phyloP scores from a whole-genome alignment of 2,329 filamentous ascomycete genomes.

The Cyanodermella asteris region DNA sequence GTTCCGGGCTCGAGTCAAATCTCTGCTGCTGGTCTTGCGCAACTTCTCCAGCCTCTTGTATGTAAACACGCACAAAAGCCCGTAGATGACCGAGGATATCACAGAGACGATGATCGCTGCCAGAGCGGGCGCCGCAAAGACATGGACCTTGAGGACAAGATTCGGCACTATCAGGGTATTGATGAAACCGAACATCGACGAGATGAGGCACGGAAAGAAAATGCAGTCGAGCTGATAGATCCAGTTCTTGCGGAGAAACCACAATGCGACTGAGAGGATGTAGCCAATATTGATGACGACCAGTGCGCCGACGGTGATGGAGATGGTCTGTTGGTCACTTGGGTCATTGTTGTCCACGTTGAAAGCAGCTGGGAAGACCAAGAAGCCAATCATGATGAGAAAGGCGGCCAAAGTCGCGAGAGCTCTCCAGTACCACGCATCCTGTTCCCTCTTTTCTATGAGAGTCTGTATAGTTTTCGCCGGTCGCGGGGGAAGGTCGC shows the following conservation, averaged over 20 bases:
- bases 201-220: conserved; percentile 13
- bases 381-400: conserved; percentile 15
- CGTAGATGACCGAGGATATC: too few species aligned
- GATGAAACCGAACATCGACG: too few species aligned
- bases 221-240: conserved; percentile 26
- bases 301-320: conserved; percentile 24
- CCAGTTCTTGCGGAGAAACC: conserved; percentile 23
- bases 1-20: too few species aligned
- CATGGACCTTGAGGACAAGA: too few species aligned
- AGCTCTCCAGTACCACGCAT: conserved; percentile 8
- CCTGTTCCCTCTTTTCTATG: conserved; percentile 8
- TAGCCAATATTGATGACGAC: conserved; percentile 26
- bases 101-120: too few species aligned
- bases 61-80: too few species aligned
- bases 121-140: too few species aligned
- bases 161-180: too few species aligned
- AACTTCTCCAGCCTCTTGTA: too few species aligned
- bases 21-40: too few species aligned
- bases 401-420: conserved; percentile 6
- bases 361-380: conserved; percentile 27
- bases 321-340: conserved; percentile 18
- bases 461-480: too few species aligned
- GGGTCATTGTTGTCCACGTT: conserved; percentile 17
- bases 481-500: too few species aligned
- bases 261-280: conserved; percentile 24